phyloP scores from a whole-genome alignment of 2,329 filamentous ascomycete species.

The Fusarium chlamydosporum region DNA sequence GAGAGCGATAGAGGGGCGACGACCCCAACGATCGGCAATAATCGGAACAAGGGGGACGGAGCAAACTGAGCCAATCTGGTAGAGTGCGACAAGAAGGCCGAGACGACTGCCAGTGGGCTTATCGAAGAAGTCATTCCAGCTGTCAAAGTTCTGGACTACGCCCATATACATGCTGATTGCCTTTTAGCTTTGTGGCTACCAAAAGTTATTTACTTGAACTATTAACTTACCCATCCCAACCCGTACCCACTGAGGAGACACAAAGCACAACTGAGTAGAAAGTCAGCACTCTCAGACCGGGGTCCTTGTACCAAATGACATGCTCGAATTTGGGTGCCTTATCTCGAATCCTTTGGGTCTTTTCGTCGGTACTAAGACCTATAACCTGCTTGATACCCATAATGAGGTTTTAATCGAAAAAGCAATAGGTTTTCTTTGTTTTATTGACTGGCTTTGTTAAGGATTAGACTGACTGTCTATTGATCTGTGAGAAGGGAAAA shows the following conservation, averaged over 20 bases:
- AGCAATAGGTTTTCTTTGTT: too few species aligned
- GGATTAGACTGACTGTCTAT: too few species aligned
- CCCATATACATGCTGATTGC: conserved; percentile 66
- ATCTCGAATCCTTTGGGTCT: conserved; percentile 49
- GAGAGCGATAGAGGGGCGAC: conserved; percentile 59
- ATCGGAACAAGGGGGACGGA: conserved; percentile 63
- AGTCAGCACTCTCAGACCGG: conserved; percentile 68
- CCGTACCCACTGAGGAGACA: conserved; percentile 35
- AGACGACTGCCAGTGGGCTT: conserved; percentile 57
- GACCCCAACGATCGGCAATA: conserved; percentile 60
- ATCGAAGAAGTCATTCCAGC: conserved; percentile 66
- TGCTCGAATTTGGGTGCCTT: conserved; percentile 67
- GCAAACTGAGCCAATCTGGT: conserved; percentile 64
- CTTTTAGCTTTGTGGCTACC: too few species aligned
- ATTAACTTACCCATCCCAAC: conserved; percentile 49
- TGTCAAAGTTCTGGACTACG: conserved; percentile 65
- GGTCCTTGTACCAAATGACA: conserved; percentile 70
- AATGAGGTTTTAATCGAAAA: too few species aligned
- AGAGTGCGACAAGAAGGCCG: conserved; percentile 66
- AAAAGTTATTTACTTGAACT: conserved; percentile 68
- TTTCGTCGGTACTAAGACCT: conserved; percentile 28
- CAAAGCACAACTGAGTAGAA: conserved; percentile 49
- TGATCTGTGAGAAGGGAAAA: too few species aligned
- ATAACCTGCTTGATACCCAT: conserved; percentile 37
- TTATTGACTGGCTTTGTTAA: too few species aligned